Evolutionary conservation across 345 rosid species (phyloP).

Genomic region (Melaleuca quinquenervia): DNA sequence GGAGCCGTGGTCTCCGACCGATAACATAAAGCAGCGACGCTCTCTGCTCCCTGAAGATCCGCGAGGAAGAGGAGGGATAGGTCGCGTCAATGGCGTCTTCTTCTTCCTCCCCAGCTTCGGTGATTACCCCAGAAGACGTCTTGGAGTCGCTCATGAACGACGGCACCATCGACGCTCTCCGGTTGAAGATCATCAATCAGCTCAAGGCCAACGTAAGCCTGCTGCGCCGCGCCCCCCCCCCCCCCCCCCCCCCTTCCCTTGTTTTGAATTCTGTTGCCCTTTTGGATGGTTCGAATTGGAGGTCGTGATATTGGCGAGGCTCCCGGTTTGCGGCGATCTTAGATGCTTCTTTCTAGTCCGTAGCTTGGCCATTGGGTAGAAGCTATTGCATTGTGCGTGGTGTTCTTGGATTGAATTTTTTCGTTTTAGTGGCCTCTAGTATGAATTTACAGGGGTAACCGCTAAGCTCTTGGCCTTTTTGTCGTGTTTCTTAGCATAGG

Average conservation of each 20-base stretch:
- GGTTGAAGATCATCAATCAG: slow-evolving; percentile 78
- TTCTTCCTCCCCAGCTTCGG: slow-evolving; percentile 11
- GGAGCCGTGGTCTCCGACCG: neutral
- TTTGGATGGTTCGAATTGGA: neutral
- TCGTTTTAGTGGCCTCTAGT: neutral
- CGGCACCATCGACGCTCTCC: slow-evolving; percentile 75
- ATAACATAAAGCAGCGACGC: neutral
- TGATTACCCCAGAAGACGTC: slow-evolving; percentile 76
- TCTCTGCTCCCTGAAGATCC: neutral
- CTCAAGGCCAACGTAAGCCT: slow-evolving; percentile 71
- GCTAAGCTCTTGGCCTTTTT: neutral
- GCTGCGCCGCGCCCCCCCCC: neutral
- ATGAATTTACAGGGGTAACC: neutral
- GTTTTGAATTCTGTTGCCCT: neutral
- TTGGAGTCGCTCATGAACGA: slow-evolving; percentile 83
- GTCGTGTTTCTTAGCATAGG: neutral
- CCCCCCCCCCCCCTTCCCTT: neutral
- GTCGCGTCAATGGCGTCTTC: slow-evolving; percentile 37
- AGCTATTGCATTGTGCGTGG: neutral
- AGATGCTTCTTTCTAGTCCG: neutral
- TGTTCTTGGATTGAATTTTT: neutral
- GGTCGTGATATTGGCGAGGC: neutral
- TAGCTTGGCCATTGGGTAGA: neutral
- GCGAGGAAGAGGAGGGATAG: neutral
- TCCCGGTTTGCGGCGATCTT: neutral